Base-by-base conservation (phyloP, 1,139 yeast species). In the Yamadazyma atlantica region DNA sequence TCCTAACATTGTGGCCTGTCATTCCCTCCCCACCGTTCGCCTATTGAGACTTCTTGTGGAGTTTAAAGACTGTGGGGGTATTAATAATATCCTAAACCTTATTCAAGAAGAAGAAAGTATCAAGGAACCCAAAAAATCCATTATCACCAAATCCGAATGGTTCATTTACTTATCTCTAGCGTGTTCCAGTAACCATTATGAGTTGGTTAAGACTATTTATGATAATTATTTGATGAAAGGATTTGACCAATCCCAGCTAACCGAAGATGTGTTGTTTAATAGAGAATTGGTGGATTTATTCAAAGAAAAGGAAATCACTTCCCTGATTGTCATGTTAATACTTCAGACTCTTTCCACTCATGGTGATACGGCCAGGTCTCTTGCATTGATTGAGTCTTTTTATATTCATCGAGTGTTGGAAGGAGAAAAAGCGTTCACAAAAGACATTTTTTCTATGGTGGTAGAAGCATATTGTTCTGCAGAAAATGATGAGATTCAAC, bases 281-380 rank as follows among this genome's bases (percentile, higher is more conserved):
- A 16, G 35, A 24, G 38, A 43, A 21, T 39, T 44, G 9, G 14
- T 43, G 14, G 27, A 42, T 40, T 32, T 33, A 12, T 41, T 45
- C 19, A 27, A 27, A n/a, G 34, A 38, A 12, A 34, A 43, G 29
- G 39, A 32, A 5, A 15, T 45, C 19, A 38, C 38, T 10, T 33
- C 41, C 9, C 25, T 15, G 12, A 32, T 37, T 32, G 33, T 42
- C 5, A 35, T 39, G 22, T 57, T 54, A 37, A 58, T 68, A 11
- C 54, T 71, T 17, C 66, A 62, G 31, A 50, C 62, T 0, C 53
- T 70, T 10, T 54, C 73, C 1, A 46, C 54, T 3, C 53, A 63
- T 38, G 77, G 77, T 4, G 76, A 71, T 43, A 65, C 67, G 3
- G 37, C 54, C 8, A 60, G 61, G 57, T 59, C 70, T 0, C 43